Evolutionary conservation across 768 basidiomycete genomes (phyloP).

Genomic region (Termitomyces sp.): DNA sequence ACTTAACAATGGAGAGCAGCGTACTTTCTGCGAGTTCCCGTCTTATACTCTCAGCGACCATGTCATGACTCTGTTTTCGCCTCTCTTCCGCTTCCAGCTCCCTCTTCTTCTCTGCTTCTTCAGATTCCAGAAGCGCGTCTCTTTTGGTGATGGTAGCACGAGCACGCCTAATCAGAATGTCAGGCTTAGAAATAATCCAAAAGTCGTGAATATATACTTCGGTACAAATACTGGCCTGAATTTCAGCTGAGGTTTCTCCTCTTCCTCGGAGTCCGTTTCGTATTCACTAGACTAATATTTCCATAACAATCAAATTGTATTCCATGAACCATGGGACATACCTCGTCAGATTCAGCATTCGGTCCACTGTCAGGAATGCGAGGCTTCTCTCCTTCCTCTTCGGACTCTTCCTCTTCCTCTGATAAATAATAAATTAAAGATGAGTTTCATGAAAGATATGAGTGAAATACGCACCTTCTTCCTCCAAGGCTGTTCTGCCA

Average conservation of each 20-base stretch:
- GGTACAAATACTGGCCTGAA: conserved; percentile 94
- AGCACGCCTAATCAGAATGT: conserved; percentile 51
- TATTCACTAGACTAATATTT: conserved; percentile 77
- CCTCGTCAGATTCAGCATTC: conserved; percentile 40
- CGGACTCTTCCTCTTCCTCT: conserved; percentile 51
- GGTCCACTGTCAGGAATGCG: conserved; percentile 3
- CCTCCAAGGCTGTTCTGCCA: conserved; percentile 66
- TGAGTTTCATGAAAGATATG: conserved; percentile 8
- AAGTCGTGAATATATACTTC: conserved; percentile 55
- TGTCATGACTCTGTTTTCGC: conserved; percentile 82
- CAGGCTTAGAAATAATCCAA: background rate
- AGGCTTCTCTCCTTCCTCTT: conserved; percentile 27
- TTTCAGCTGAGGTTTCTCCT: conserved; percentile 67
- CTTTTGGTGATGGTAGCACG: conserved; percentile 69
- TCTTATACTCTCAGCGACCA: conserved; percentile 92
- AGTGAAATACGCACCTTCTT: conserved; percentile 26
- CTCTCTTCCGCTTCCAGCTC: conserved; percentile 79
- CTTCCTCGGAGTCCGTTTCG: conserved; percentile 77
- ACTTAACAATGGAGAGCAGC: conserved; percentile 26
- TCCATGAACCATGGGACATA: conserved; percentile 21
- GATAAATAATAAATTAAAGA: conserved; percentile 9
- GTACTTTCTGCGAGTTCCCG: conserved; percentile 89
- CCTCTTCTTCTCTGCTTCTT: conserved; percentile 67
- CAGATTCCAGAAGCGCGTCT: conserved; percentile 68
- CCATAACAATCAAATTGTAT: conserved; percentile 12